Percentiles rank a stretch among this genome's conserved stretches.
phyloP scores from a whole-genome alignment of 495 filamentous ascomycete species.

The Penicillium simplicissimum region DNA sequence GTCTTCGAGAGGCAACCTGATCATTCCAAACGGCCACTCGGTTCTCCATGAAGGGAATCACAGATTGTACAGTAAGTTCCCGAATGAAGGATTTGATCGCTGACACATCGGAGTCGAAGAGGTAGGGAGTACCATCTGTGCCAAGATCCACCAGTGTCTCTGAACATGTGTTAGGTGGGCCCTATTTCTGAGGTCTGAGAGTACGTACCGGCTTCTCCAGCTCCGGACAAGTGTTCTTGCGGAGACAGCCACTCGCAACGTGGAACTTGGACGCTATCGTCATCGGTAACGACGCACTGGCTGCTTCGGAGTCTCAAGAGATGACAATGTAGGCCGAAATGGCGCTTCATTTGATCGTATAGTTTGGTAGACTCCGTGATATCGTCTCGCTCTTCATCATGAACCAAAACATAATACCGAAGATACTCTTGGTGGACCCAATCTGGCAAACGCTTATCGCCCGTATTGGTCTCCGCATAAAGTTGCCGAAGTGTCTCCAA shows the following conservation, averaged over 20 bases:
- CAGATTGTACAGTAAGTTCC: constrained; percentile 88
- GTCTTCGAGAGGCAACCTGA: constrained; percentile 85
- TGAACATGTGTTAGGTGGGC: constrained; percentile 27
- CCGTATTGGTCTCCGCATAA: constrained; percentile 73
- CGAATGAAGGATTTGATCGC: constrained; percentile 85
- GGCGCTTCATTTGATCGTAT: constrained; percentile 97
- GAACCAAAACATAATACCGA: constrained; percentile 94
- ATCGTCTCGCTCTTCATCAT: constrained; percentile 93
- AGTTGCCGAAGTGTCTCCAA: constrained; percentile 81
- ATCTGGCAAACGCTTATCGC: constrained; percentile 64
- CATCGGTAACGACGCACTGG: constrained; percentile 85
- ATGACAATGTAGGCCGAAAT: constrained; percentile 95
- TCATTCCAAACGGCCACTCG: constrained; percentile 92
- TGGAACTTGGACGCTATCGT: constrained; percentile 82
- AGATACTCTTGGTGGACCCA: constrained; percentile 90
- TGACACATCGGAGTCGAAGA: constrained; percentile 89
- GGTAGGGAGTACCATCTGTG: constrained; percentile 65
- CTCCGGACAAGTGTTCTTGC: constrained; percentile 75
- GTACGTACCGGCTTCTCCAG: constrained; percentile 58
- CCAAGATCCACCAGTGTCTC: constrained; percentile 60
- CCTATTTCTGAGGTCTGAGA: background rate
- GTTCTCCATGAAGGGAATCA: constrained; percentile 94
- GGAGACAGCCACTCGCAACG: constrained; percentile 86
- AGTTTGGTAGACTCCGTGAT: constrained; percentile 82
- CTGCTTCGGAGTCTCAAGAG: constrained; percentile 80